These are phyloP conservation scores for Quercus tomentella DNA, from an alignment of 331 rosid species.

Conservation along the genomic window DNA sequence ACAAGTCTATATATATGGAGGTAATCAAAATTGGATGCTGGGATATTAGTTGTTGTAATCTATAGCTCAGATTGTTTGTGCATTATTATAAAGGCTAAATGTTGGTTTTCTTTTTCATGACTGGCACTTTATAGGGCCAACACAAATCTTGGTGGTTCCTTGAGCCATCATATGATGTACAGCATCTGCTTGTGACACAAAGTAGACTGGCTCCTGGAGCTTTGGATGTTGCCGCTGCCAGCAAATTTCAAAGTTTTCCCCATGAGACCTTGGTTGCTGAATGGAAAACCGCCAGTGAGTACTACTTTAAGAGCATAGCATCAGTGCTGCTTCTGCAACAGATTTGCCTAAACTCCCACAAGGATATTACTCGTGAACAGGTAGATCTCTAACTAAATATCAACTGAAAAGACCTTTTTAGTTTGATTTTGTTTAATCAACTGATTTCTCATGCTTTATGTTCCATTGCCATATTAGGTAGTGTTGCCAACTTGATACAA, in stretches of 20 bases:
- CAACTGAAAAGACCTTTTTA: not conserved
- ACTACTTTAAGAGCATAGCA: constrained; percentile 70
- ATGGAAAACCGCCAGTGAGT: constrained; percentile 59
- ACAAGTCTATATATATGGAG: constrained; percentile 43
- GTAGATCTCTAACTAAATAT: constrained; percentile 23
- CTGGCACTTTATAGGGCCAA: constrained; percentile 41
- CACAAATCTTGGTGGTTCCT: constrained; percentile 88
- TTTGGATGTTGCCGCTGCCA: constrained; percentile 22
- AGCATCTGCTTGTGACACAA: constrained; percentile 44
- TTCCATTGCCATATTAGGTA: not conserved
- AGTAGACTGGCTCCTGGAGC: constrained; percentile 35
- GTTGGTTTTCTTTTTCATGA: not conserved
- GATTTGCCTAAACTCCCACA: constrained; percentile 61
- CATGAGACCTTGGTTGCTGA: constrained; percentile 34
- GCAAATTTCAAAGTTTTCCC: constrained; percentile 11
- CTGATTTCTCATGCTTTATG: not conserved
- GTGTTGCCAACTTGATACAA: not conserved
- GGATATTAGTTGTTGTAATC: constrained; percentile 3
- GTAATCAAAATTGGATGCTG: constrained; percentile 28
- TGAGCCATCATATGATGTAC: constrained; percentile 44
- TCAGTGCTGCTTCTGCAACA: constrained; percentile 65
- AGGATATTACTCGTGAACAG: constrained; percentile 69
- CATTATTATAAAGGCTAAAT: not conserved
- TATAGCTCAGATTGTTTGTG: not conserved
- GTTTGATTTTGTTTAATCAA: not conserved